phyloP scores from a whole-genome alignment of 768 basidiomycete genomes.

The Lepiota brunneoincarnata region DNA sequence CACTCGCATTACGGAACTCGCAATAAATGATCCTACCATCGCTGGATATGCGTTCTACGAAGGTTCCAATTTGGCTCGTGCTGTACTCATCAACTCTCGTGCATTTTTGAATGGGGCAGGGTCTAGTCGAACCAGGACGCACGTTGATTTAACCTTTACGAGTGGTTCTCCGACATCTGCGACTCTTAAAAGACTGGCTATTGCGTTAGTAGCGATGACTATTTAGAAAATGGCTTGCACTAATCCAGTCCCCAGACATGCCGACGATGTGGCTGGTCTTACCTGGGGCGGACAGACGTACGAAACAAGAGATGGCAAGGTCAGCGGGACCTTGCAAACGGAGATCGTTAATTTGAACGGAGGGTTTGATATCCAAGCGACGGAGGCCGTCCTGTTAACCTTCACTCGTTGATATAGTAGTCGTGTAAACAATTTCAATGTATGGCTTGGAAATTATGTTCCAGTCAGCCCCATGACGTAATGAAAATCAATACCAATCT shows the following conservation, averaged over 20 bases:
- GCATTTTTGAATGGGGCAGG: constrained; percentile 41
- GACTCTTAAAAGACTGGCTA: constrained; percentile 46
- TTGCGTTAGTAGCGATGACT: constrained; percentile 35
- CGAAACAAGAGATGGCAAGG: constrained; percentile 44
- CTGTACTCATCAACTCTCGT: constrained; percentile 57
- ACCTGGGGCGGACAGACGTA: constrained; percentile 61
- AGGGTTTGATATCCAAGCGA: constrained; percentile 46
- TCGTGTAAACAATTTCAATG: neutral
- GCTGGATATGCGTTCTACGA: constrained; percentile 67
- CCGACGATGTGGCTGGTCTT: constrained; percentile 47
- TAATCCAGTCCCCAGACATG: constrained; percentile 29
- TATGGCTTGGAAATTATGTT: neutral
- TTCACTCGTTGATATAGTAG: constrained; percentile 21
- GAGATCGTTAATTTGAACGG: constrained; percentile 25
- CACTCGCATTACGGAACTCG: constrained; percentile 44
- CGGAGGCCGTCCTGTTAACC: constrained; percentile 43
- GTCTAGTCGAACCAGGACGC: constrained; percentile 35
- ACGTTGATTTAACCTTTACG: constrained; percentile 40
- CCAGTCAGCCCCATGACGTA: constrained; percentile 6
- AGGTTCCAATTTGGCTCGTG: constrained; percentile 36
- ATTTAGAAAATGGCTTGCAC: neutral
- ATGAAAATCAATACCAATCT: neutral
- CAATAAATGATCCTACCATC: constrained; percentile 41
- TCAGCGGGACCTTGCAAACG: constrained; percentile 31
- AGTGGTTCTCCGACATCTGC: constrained; percentile 28